Evolutionary conservation across 1,284 basidiomycete genomes (phyloP), one percentile per base, ranked within the genome.

Genomic region (Rhodotorula sp.): DNA sequence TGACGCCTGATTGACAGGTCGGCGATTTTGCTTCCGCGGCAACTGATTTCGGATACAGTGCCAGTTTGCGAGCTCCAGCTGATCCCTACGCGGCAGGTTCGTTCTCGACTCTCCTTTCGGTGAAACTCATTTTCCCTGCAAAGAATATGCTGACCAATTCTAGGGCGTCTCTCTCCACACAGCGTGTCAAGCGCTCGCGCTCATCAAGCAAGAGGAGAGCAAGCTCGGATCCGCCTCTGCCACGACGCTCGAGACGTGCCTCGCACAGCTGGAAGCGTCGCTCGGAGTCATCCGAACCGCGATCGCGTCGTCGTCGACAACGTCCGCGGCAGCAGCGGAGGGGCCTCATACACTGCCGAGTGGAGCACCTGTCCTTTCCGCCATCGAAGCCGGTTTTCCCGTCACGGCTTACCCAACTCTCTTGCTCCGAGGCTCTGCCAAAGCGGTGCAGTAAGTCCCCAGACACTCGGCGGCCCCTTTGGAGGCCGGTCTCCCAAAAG

Each of bases 31-130:
- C 58, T 3, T 62, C 68, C 0, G 72, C 72, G 3, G 30, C 57
- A 0, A 56, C 62, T 22, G 72, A 74, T 29, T 71, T 74, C 24
- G 18, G 6, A 15, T 74, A 69, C 51, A 56, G 56, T 2, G 45
- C 68, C 0, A 54, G 54, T 8, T 49, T 74, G 10, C 59, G 56
- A 4, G 44, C 63, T 24, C 64, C 61, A 24, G 57, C 68, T 1
- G 72, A 74, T 20, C 72, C 72, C 1, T 74, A 74, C 53, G 54
- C 69, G 0, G 46, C 66, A 17, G 69, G 69, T 71, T 5, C 33
- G 64, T 44, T 14, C 20, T 8, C 26, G 10, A 12, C 20, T 30
- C 54, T 2, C 6, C 6, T 26, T 1, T 6, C 17, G 15, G 4
- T 3, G 6, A 1, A 37, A 37, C 37, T 12, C 8, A 1, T 37